phyloP scores from a whole-genome alignment of 2,329 filamentous ascomycete genomes.

The Ophioceras dolichostomum region DNA sequence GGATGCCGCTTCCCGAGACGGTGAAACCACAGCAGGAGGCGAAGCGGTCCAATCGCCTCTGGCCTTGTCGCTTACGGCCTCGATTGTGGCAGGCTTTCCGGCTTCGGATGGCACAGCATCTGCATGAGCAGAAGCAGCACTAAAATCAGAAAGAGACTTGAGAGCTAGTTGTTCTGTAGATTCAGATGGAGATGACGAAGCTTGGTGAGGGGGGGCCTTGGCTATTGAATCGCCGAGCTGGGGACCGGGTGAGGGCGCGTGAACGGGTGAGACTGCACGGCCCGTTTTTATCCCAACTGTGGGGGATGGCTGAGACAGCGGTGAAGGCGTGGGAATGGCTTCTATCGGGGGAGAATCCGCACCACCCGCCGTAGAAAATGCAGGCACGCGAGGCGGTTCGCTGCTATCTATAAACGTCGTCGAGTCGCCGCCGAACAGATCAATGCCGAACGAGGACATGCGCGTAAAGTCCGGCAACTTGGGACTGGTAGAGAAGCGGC shows the following conservation, averaged over 20 bases:
- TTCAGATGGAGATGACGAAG: no score
- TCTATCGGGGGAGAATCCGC: neutral
- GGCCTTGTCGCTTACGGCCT: neutral
- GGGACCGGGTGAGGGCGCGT: neutral
- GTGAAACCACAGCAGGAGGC: neutral
- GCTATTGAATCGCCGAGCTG: neutral
- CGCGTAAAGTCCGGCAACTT: conserved; percentile 45
- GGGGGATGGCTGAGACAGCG: neutral
- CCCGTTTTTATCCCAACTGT: neutral
- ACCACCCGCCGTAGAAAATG: no score
- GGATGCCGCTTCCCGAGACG: neutral
- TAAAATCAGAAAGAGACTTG: no score
- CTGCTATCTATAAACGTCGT: no score
- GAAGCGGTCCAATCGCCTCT: neutral
- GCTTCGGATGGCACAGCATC: no score
- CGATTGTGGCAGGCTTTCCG: neutral
- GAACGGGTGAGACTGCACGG: neutral
- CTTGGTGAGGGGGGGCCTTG: no score
- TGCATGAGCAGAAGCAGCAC: no score
- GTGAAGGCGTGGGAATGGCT: neutral
- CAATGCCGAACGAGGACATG: conserved; percentile 47
- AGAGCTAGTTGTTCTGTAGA: no score
- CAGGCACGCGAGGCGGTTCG: no score
- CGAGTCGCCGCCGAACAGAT: conserved; percentile 42
- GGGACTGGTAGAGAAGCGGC: conserved; percentile 37